Base-by-base conservation (phyloP, 208 protist species). In the Phytomonas sp. region DNA sequence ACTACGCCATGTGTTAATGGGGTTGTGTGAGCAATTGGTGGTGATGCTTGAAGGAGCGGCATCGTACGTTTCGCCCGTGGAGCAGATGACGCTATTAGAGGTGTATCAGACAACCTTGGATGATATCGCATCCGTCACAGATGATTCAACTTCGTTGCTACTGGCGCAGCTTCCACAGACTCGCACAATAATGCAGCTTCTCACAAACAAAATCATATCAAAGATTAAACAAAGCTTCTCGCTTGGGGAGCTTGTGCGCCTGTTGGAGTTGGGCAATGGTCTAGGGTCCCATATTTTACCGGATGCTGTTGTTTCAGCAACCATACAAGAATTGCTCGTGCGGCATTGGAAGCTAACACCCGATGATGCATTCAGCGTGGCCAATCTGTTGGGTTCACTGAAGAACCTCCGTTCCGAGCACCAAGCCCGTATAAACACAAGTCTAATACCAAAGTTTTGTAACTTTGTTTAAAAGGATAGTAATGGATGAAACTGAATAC, bases 1-100 rank as follows among this genome's bases (percentile, higher is more conserved):
- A 4, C 67, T 90, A 59, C 59, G 70, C 37, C 82, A 84, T 63
- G 82, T 92, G 14, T 62, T 89, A 33, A 64, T 66, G 16, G 76
- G 82, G 63, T 69, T 94, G 23, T 78, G 79, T 31, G 86, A 78
- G 26, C 89, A 94, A 68, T 73, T 92, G 29, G 60, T 82, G 32
- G 72, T 72, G 10, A 60, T 86, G 49, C 61, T 91, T 37, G 84
- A 86, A 36, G 80, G 79, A 14, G 86, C 87, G 29, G 66, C 84
- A 29, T 75, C 87, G 14, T 90, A 83, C 71, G 59, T 91, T 10
- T 84, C 85, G n/a, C 69, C 79, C 40, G 64, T 74, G 29, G 76
- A 82, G 23, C 87, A 86, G 71, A 67, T 94, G 59, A 78, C 86
- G 66, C 64, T 87, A 8, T 61, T 94, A 36, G 84, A 79, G 61